phyloP scores from a whole-genome alignment of 345 rosid species.

The Eucalyptus albens region DNA sequence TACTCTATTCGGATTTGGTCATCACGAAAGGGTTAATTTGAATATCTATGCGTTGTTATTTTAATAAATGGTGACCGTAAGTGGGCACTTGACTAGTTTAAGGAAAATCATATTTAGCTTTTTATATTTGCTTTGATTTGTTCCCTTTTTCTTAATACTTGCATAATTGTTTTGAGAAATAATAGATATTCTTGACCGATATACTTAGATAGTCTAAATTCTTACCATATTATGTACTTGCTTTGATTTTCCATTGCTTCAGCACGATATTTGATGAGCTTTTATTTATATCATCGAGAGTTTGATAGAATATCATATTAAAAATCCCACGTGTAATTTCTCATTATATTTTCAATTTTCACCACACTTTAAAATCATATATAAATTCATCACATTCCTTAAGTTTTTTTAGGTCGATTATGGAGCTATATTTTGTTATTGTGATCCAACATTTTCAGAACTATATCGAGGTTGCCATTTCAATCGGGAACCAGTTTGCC shows the following conservation, averaged over 20 bases:
- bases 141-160: background rate
- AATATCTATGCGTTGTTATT: background rate
- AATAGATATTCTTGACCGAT: background rate
- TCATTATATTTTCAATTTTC: too few relatives aligned
- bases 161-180: accelerated
- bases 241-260: background rate
- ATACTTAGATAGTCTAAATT: background rate
- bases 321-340: background rate
- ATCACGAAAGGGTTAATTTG: background rate
- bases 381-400: too few relatives aligned
- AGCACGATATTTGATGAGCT: accelerated
- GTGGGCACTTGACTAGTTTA: background rate
- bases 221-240: background rate
- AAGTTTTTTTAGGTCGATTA: background rate
- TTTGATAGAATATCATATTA: background rate
- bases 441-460: background rate
- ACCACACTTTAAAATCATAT: background rate
- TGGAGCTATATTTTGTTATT: background rate
- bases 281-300: background rate
- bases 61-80: background rate
- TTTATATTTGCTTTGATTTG: background rate
- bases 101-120: background rate
- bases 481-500: background rate
- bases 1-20: background rate
- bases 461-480: background rate